Evolutionary conservation across 495 filamentous ascomycete species (phyloP).

Genomic region (Penicillium turbatum): DNA sequence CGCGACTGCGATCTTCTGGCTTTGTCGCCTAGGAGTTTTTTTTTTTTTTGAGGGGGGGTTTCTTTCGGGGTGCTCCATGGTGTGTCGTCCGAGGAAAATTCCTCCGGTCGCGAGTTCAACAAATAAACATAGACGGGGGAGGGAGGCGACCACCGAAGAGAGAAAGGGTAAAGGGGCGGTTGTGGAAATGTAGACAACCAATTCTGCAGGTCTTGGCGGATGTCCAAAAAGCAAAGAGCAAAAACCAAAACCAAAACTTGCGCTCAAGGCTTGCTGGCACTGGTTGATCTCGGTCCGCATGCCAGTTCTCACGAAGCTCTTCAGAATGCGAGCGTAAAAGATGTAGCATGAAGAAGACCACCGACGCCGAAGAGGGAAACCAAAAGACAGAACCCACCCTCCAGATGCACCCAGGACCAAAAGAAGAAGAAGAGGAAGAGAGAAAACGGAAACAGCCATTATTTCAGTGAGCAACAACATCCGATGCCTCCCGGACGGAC

Average conservation of each 20-base stretch:
- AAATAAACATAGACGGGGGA: not conserved
- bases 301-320: not conserved
- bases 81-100: not conserved
- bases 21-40: constrained; percentile 22
- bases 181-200: not conserved
- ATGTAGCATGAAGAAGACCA: constrained; percentile 13
- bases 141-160: not conserved
- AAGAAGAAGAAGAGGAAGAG: constrained; percentile 16
- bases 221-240: not conserved
- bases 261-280: not conserved
- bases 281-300: not conserved
- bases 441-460: constrained; percentile 11
- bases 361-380: constrained; percentile 28
- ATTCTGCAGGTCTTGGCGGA: not conserved
- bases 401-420: constrained; percentile 32
- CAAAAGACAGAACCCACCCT: constrained; percentile 31
- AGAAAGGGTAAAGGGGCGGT: not conserved
- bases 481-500: constrained; percentile 15
- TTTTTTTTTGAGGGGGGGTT: constrained; percentile 14
- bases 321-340: constrained; percentile 2
- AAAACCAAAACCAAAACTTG: not conserved
- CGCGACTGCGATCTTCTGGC: constrained; percentile 42
- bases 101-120: not conserved
- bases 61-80: constrained; percentile 20
- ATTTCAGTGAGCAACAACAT: not conserved